Conservation (phyloP, 2,329 filamentous ascomycete species). For the Fusarium lateritium region DNA sequence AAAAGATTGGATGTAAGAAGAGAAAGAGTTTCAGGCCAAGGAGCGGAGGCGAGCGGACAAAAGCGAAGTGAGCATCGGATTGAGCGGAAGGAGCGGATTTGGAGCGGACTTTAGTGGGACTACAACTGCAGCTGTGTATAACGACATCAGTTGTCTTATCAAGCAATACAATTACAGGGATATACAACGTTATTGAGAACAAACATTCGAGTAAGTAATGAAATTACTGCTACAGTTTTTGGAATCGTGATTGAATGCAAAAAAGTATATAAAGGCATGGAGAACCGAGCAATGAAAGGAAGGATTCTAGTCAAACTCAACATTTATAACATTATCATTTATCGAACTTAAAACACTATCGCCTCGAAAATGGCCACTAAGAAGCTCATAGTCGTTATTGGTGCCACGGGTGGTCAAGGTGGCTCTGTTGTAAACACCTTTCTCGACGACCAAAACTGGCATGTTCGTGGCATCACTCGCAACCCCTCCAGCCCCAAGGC, state of each 20-base stretch:
- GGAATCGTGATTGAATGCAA: no score
- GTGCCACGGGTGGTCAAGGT: slow-evolving; percentile 18
- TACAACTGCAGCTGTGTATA: not conserved
- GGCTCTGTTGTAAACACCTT: slow-evolving; percentile 16
- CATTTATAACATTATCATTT: no score
- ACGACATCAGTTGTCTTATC: no score
- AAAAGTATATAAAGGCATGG: no score
- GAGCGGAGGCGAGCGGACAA: slow-evolving; percentile 12
- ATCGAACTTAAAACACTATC: not conserved
- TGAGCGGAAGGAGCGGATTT: not conserved
- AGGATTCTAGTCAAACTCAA: no score
- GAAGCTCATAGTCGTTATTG: slow-evolving; percentile 14
- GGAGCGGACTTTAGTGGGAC: slow-evolving; percentile 9
- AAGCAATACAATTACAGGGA: not conserved
- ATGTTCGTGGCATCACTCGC: slow-evolving; percentile 19
- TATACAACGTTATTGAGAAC: not conserved
- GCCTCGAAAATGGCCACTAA: not conserved
- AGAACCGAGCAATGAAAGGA: no score
- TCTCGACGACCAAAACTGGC: slow-evolving; percentile 6
- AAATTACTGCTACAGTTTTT: no score
- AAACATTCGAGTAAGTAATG: no score
- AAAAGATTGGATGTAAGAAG: not conserved
- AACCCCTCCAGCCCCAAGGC: slow-evolving; percentile 13
- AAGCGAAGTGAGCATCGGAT: not conserved
- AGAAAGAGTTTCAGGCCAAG: not conserved